These are phyloP conservation scores for Aschersonia sp. DNA, from an alignment of 2,329 filamentous ascomycete genomes.

Conservation along the genomic window DNA sequence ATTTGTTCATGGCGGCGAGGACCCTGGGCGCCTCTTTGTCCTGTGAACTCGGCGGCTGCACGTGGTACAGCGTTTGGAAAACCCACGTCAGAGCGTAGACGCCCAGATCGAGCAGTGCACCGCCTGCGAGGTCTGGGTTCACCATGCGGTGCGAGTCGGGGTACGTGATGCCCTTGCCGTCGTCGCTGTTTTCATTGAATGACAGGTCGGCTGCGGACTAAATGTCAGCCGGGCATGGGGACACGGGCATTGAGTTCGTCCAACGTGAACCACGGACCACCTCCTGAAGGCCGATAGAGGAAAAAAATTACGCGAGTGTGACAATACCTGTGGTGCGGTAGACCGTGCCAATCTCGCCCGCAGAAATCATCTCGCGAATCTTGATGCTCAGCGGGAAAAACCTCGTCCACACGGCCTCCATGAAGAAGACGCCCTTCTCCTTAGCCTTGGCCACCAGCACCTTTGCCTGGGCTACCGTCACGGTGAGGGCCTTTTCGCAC, in stretches of 20 bases:
- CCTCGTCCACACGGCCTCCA: constrained; percentile 84
- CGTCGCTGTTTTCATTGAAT: constrained; percentile 41
- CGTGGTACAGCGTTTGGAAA: constrained; percentile 77
- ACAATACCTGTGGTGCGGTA: constrained; percentile 38
- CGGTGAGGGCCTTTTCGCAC: constrained; percentile 82
- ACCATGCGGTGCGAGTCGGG: constrained; percentile 60
- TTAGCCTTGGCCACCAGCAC: constrained; percentile 58
- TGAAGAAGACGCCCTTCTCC: constrained; percentile 60
- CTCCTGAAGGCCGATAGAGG: no score
- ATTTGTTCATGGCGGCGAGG: constrained; percentile 55
- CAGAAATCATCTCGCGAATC: constrained; percentile 47
- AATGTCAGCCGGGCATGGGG: no score
- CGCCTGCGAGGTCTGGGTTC: constrained; percentile 69
- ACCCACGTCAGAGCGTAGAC: constrained; percentile 86
- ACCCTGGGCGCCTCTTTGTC: constrained; percentile 53
- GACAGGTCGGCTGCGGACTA: constrained; percentile 37
- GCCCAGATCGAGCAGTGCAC: constrained; percentile 69
- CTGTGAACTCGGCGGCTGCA: constrained; percentile 45
- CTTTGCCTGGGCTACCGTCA: constrained; percentile 63
- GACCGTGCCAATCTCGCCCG: constrained; percentile 43
- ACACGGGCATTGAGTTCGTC: not conserved
- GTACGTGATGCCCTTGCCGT: constrained; percentile 35
- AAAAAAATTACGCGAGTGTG: no score
- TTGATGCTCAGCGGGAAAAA: constrained; percentile 76
- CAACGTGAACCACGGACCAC: no score